Percentiles rank a stretch among this genome's conserved stretches.
Conservation (phyloP, 129 eudicot species). For the Mikania micrantha region DNA sequence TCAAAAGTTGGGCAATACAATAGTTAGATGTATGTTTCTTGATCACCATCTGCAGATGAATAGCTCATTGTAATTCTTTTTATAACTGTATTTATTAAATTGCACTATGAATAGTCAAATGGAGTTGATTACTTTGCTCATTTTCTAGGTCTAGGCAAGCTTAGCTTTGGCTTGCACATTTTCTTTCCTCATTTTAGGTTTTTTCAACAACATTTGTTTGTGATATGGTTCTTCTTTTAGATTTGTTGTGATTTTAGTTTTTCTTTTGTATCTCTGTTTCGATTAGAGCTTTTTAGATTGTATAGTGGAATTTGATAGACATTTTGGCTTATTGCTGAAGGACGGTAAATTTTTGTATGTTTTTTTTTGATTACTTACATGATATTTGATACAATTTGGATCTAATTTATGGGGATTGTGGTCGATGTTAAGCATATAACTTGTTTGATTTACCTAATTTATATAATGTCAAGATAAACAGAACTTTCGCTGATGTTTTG, state of each 20-base stretch:
- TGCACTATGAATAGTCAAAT: too few species aligned
- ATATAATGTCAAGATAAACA: neutral
- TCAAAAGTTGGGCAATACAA: too few species aligned
- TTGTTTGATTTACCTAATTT: conserved; percentile 2
- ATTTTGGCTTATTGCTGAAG: neutral
- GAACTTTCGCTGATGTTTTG: neutral
- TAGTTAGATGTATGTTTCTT: too few species aligned
- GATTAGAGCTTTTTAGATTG: neutral
- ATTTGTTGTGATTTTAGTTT: neutral
- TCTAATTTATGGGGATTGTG: neutral
- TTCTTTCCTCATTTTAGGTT: too few species aligned
- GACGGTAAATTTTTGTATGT: neutral
- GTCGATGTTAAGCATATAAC: neutral
- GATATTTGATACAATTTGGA: neutral
- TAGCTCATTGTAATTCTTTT: too few species aligned
- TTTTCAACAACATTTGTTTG: neutral
- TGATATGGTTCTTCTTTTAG: neutral
- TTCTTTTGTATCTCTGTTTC: neutral
- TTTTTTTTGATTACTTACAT: neutral
- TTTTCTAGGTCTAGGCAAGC: too few species aligned
- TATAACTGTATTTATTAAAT: too few species aligned
- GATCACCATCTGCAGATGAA: too few species aligned
- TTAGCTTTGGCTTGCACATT: too few species aligned
- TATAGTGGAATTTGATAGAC: neutral
- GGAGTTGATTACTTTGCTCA: too few species aligned